Base-by-base conservation (phyloP, 2,329 filamentous ascomycete species). In the Aureobasidium leucospermi region DNA sequence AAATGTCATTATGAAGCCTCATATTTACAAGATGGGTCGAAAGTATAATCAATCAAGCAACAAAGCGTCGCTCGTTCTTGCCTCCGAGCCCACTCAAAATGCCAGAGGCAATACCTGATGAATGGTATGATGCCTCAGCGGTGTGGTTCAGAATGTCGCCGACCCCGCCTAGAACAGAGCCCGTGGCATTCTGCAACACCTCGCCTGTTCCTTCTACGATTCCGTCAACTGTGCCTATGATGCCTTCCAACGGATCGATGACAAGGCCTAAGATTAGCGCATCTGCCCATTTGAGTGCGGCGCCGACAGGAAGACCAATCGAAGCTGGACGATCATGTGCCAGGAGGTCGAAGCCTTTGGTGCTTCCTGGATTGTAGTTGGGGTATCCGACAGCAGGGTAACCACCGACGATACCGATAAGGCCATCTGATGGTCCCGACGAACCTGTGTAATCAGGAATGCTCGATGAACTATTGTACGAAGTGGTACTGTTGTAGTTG, bases 381-480 rank as follows among this genome's bases (percentile, higher is more conserved):
- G 61, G 61, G 45, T 63, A 63, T 5, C 61, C 61, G 1, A 63
- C 61, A 1, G 59, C 45, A 15, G 43, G 60, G 53, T 51, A 63
- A 3, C 59, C 61, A 13, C 36, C 36, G 23, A 58, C 55, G 13
- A 48, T 48, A 23, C 55, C 55, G 15, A 58, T 41, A 6, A 16
- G 41, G 23, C 42, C 45, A 15, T 38, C 38, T 13, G 36, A 38
- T 10, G n/a, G 5, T n/a, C 28, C 34, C 15, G 34, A 39, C 41
- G 32, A 5, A 8, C 19, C 48, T 23, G 48, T 41, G 9, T 29
- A 23, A 19, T 23, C 29, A 9, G n/a, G 36, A 19, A 42, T n/a
- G 15, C 36, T 43, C n/a, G 51, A 43, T 23, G 51, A 55, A 29
- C 51, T 23, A 11, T 34, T 13, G 16, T 55, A 55, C 9, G 51